Base-by-base conservation (phyloP, 2,329 filamentous ascomycete genomes). In the Botrytis hyacinthi region DNA sequence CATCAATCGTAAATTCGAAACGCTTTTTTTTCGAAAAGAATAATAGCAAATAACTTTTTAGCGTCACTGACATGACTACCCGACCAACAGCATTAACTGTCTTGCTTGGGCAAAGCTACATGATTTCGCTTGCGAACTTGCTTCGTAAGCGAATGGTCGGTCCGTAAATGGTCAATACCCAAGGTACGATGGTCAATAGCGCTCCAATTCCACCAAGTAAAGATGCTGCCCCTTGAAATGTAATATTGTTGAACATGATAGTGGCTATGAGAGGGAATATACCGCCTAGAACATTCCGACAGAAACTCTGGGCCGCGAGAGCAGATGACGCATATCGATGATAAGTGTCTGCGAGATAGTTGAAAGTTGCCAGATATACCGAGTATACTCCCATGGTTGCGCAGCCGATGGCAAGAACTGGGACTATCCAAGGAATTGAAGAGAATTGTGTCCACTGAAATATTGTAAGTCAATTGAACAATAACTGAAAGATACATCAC, bases 311-410 rank as follows among this genome's bases (percentile, higher is more conserved):
- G 0, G 94, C 93, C 0, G 95, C 95, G 9, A 97, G 84, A 0
- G 95, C 94, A 0, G 93, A 96, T 57, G 91, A 94, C 0, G 95
- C 93, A 78, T 95, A 97, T 3, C 88, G 86, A 80, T 94, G 92
- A 81, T 97, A 98, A 1, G 91, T 91, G 80, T 98, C 95, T 32
- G 94, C 94, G 1, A 98, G 86, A 78, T 97, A 98, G 81, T 98
- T 98, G 84, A 98, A 97, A 0, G 94, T 93, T 4, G 94, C 91
- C 1, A 98, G 87, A 80, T 97, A 97, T 51, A 98, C 90, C 59
- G 89, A 91, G 81, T 93, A 95, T 76, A 98, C 97, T 42, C 95
- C 92, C 85, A 95, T 92, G 0, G 92, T 95, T 0, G 93, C 91
- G 74, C 94, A 88, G 0, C 86, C 89, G 48, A 97, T 86, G 0